Conservation (phyloP, 192 early-diverging fungal species). For the Backusella circina region DNA sequence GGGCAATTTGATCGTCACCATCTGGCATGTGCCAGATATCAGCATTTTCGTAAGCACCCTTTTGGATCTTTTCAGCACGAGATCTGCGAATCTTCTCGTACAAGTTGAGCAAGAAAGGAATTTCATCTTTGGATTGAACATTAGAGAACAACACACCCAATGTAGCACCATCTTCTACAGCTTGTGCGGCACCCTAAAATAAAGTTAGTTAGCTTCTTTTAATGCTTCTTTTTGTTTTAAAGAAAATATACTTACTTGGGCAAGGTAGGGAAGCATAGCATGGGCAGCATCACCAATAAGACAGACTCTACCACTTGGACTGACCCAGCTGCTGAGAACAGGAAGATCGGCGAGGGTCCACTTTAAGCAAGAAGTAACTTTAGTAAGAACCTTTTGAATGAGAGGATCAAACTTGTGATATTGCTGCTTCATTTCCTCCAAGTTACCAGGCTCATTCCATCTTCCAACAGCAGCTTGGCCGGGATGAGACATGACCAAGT, state of each 20-base stretch:
- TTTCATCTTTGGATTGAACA: constrained; percentile 2
- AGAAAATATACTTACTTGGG: constrained; percentile 5
- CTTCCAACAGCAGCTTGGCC: constrained; percentile 7
- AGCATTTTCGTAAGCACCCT: constrained; percentile 6
- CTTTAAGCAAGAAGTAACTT: constrained; percentile 14
- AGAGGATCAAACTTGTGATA: constrained; percentile 12
- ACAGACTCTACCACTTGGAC: constrained; percentile 1
- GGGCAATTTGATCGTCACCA: constrained; percentile 10
- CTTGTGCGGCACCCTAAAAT: constrained; percentile 20
- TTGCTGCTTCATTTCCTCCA: constrained; percentile 12
- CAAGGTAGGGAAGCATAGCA: constrained; percentile 22
- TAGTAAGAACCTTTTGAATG: constrained; percentile 6
- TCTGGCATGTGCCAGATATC: constrained; percentile 16
- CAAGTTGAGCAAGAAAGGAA: constrained; percentile 2
- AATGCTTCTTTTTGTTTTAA: not conserved
- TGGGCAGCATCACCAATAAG: constrained; percentile 18
- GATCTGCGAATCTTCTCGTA: constrained; percentile 17
- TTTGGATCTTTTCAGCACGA: constrained; percentile 15
- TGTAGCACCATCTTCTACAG: constrained; percentile 19
- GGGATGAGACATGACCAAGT: constrained; percentile 10
- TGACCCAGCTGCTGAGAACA: constrained; percentile 13
- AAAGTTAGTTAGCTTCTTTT: not conserved
- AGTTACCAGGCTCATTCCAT: constrained; percentile 16
- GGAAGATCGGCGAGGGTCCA: constrained; percentile 20
- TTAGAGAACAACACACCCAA: constrained; percentile 17